Percentiles rank a stretch among this genome's conserved stretches.
These are phyloP conservation scores for Borealophlyctis nickersoniae DNA, from an alignment of 192 early-diverging fungal species.

Conservation along the genomic window DNA sequence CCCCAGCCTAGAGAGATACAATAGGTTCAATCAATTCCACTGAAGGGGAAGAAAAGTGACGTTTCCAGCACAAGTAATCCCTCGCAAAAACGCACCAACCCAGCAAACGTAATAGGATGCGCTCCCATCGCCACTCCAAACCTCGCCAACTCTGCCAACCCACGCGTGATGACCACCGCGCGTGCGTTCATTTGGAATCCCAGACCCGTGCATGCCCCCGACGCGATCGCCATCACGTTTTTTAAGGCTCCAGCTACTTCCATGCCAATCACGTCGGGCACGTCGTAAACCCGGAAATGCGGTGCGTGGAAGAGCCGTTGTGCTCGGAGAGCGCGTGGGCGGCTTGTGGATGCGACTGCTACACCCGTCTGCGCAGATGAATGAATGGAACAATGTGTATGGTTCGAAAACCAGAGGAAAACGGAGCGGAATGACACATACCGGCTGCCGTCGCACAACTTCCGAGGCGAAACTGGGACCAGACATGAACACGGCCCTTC, in stretches of 20 bases:
- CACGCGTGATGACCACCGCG: constrained; percentile 52
- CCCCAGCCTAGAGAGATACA: constrained; percentile 36
- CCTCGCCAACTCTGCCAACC: constrained; percentile 43
- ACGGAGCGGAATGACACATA: constrained; percentile 13
- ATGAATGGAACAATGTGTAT: no score
- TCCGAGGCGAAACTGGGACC: constrained; percentile 53
- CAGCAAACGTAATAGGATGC: constrained; percentile 49
- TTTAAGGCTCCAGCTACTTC: constrained; percentile 52
- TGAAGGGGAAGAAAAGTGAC: no score
- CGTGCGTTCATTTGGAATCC: constrained; percentile 50
- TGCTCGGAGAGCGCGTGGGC: constrained; percentile 31
- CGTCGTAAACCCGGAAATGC: constrained; percentile 48
- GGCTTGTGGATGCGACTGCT: constrained; percentile 32
- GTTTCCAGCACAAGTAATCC: no score
- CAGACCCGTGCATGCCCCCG: constrained; percentile 43
- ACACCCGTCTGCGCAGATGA: constrained; percentile 32
- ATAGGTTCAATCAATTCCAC: no score
- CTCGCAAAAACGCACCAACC: constrained; percentile 17
- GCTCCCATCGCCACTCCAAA: constrained; percentile 48
- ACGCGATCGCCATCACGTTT: constrained; percentile 52
- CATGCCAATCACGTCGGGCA: constrained; percentile 41
- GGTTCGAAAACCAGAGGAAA: constrained; percentile 1
- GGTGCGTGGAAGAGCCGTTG: constrained; percentile 52
- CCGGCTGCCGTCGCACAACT: constrained; percentile 41
- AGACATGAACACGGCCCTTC: constrained; percentile 39